These are phyloP conservation scores for Sarcomyxa edulis DNA, from an alignment of 768 basidiomycete genomes.

Conservation along the genomic window DNA sequence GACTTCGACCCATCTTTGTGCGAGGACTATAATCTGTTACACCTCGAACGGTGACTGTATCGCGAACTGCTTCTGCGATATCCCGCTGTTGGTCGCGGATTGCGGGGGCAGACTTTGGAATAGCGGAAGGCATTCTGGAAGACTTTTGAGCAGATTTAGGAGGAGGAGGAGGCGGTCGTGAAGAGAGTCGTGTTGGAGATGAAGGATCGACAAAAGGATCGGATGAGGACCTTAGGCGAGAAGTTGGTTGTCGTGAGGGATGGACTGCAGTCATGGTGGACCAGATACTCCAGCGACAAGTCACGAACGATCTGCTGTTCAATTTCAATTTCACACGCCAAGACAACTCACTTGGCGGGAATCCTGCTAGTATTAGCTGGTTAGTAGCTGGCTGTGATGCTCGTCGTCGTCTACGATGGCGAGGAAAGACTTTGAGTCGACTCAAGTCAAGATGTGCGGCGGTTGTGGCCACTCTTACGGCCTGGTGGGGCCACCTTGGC, in stretches of 20 bases:
- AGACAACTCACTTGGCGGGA: too few relatives aligned
- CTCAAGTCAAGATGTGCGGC: too few relatives aligned
- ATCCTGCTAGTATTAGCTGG: too few relatives aligned
- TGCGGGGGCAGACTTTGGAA: slow-evolving; percentile 20
- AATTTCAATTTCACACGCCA: too few relatives aligned
- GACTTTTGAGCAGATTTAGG: slow-evolving; percentile 24
- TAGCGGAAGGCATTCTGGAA: slow-evolving; percentile 26
- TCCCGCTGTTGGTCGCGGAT: slow-evolving; percentile 30
- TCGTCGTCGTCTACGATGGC: too few relatives aligned
- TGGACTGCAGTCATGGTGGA: slow-evolving; percentile 11
- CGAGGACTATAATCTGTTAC: slow-evolving; percentile 31
- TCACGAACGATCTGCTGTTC: too few relatives aligned
- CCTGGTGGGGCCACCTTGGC: too few relatives aligned
- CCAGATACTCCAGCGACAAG: too few relatives aligned
- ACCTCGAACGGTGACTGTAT: slow-evolving; percentile 56
- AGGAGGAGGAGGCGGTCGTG: slow-evolving; percentile 29
- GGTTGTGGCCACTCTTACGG: too few relatives aligned
- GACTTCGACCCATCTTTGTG: slow-evolving; percentile 51
- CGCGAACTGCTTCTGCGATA: slow-evolving; percentile 61
- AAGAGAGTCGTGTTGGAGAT: slow-evolving; percentile 10
- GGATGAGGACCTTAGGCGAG: slow-evolving; percentile 41
- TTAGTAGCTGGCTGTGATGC: too few relatives aligned
- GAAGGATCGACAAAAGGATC: slow-evolving; percentile 47
- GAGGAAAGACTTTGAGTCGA: too few relatives aligned
- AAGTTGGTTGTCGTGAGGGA: slow-evolving; percentile 15